Percentiles rank a stretch among this genome's conserved stretches.
Conservation (phyloP, 2,329 filamentous ascomycete species). For the Aspergillus sp. region DNA sequence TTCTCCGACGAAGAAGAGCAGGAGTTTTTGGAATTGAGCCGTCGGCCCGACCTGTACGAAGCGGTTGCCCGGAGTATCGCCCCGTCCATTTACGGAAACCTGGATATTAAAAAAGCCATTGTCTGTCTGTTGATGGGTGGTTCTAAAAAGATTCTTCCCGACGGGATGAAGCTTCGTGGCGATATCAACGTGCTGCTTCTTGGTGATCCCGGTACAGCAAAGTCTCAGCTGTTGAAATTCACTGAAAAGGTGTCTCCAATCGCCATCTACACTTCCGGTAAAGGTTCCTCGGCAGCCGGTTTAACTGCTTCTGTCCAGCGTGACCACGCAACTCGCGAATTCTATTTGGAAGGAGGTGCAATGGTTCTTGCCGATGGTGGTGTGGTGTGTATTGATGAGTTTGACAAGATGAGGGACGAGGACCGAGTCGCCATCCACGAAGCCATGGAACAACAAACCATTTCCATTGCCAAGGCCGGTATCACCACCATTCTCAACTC, state of each 20-base stretch:
- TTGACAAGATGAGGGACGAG: constrained; percentile 99
- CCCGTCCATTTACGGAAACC: constrained; percentile 93
- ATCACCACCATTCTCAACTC: constrained; percentile 98
- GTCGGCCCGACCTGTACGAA: constrained; percentile 86
- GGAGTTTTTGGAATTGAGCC: constrained; percentile 87
- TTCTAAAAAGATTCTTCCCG: constrained; percentile 94
- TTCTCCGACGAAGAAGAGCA: constrained; percentile 97
- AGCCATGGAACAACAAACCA: constrained; percentile 99
- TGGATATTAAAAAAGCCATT: constrained; percentile 96
- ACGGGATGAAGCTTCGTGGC: constrained; percentile 95
- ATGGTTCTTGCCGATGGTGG: constrained; percentile 98
- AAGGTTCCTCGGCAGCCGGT: constrained; percentile 96
- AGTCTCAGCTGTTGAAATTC: constrained; percentile 95
- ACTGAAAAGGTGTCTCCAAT: constrained; percentile 95
- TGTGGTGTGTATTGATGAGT: constrained; percentile 98
- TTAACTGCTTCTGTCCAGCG: constrained; percentile 94
- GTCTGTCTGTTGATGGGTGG: constrained; percentile 89
- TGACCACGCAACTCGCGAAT: constrained; percentile 86
- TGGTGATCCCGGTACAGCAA: constrained; percentile 95
- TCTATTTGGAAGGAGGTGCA: constrained; percentile 95
- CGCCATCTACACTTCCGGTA: constrained; percentile 97
- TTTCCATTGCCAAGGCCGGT: constrained; percentile 96
- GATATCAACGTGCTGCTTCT: constrained; percentile 97
- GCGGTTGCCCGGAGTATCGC: constrained; percentile 89
- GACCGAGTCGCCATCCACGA: constrained; percentile 97